phyloP scores from a whole-genome alignment of 2,329 filamentous ascomycete species.

The Colletotrichum sp. region DNA sequence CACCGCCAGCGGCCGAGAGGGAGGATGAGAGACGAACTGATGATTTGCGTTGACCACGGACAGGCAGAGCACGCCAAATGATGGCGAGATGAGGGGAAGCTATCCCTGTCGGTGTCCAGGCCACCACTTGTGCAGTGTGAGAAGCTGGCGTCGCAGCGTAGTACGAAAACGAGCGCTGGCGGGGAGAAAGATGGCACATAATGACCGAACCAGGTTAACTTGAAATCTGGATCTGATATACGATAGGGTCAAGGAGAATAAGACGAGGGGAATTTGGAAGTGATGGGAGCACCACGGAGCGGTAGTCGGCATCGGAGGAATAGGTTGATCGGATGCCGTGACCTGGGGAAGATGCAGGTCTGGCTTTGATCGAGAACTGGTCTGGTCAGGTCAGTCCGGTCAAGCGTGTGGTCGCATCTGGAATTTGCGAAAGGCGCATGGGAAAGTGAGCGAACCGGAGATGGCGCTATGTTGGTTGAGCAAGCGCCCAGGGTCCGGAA shows the following conservation, averaged over 20 bases:
- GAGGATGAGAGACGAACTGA: conserved; percentile 1
- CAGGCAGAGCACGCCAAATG: not conserved
- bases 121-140: not conserved
- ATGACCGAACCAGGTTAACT: not conserved
- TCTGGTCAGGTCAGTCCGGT: not conserved
- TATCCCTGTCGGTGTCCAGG: not conserved
- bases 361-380: not conserved
- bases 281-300: not conserved
- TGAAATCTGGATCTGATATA: not conserved
- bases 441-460: not conserved
- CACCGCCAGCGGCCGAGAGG: not conserved
- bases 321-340: not conserved
- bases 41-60: not conserved
- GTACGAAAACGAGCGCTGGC: not conserved
- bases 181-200: not conserved
- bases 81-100: not conserved
- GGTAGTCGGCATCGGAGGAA: not conserved
- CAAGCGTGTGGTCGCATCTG: not conserved
- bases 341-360: not conserved
- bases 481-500: not conserved
- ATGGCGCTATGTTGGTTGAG: not conserved
- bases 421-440: not conserved
- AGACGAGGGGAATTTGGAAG: not conserved
- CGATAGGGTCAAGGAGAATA: not conserved
- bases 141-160: not conserved